A percentile compares a stretch with the other conserved stretches of the same genome.
These are phyloP conservation scores for Hypoxylon rubiginosum DNA, from an alignment of 2,329 filamentous ascomycete genomes.

Conservation along the genomic window DNA sequence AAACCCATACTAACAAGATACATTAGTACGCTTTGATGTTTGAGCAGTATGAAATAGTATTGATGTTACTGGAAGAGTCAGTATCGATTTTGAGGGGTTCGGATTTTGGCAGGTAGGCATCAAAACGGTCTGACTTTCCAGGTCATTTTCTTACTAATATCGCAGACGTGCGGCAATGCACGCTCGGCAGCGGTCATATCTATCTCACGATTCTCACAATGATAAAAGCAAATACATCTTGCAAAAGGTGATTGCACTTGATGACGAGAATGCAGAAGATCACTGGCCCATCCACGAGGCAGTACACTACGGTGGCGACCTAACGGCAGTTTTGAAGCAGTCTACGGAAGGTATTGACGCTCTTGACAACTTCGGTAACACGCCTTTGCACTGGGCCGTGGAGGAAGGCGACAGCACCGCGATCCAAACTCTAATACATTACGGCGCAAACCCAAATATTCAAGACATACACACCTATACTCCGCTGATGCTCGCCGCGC, in stretches of 20 bases:
- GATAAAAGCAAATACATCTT: background rate
- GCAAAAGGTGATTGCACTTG: constrained; percentile 12
- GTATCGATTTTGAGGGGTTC: constrained; percentile 10
- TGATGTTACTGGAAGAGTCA: constrained; percentile 8
- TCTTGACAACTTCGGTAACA: constrained; percentile 2
- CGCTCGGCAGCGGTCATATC: background rate
- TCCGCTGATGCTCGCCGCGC: constrained; percentile 4
- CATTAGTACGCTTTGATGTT: background rate
- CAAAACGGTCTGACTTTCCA: background rate
- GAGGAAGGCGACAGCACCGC: background rate
- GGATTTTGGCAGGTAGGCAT: constrained; percentile 13
- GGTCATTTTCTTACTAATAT: background rate
- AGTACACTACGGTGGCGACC: constrained; percentile 6
- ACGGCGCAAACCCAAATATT: constrained; percentile 23
- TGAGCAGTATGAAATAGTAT: background rate
- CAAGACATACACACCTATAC: background rate
- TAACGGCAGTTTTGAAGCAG: constrained; percentile 9
- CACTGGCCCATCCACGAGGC: constrained; percentile 24
- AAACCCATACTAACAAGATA: background rate
- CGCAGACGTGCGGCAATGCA: background rate
- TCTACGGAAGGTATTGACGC: constrained; percentile 17
- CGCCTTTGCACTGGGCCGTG: constrained; percentile 27
- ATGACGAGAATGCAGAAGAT: constrained; percentile 16
- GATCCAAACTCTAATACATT: constrained; percentile 10
- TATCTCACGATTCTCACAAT: too few species aligned